Evolutionary conservation across 2,329 filamentous ascomycete genomes (phyloP), one percentile per base, ranked within the genome.

Genomic region (Hypomyces rosellus): DNA sequence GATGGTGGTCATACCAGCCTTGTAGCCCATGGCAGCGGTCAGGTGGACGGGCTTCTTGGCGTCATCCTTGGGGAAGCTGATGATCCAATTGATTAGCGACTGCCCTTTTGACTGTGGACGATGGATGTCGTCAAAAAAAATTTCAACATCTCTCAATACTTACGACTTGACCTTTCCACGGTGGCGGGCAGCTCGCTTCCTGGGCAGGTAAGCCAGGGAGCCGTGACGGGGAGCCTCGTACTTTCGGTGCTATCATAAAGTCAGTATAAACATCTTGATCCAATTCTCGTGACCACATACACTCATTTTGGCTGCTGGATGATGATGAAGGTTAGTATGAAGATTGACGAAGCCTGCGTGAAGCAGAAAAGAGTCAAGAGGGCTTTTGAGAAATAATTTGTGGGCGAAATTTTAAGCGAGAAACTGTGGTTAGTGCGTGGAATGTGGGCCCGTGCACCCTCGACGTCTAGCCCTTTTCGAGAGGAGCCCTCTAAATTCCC

Each of bases 1-100:
- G 76, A 97, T 93, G 69, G 93, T 99, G 75, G 90, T 96, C 93
- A 99, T 99, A 75, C 93, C 93, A 73, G 93, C 93, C 89, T 99
- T 99, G 86, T 99, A 99, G 74, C 93, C 93, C 86, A 97, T 91
- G 70, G 89, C 78, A 70, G 93, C 93, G 60, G 93, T 99, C 69
- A 99, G 85, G 84, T 99, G 93, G 75, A 96, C 89, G 69, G 91
- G 89, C 86, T 97, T 95, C 88, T 97, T 97, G 71, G 90, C 81
- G 83, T 99, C 91, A 88, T 99, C 93, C 87, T 97, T 97, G 72
- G 93, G 93, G 86, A 99, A 99, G 77, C 89, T 95, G 70, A 65
- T 51, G 54, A 55, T 50, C 53, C 48, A 58, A 61, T 57, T 56
- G 53, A 50, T 65, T 58, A 65, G 63, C 61, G 53, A 58, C 9